phyloP scores from a whole-genome alignment of 345 rosid genomes.

The Acer saccharum region DNA sequence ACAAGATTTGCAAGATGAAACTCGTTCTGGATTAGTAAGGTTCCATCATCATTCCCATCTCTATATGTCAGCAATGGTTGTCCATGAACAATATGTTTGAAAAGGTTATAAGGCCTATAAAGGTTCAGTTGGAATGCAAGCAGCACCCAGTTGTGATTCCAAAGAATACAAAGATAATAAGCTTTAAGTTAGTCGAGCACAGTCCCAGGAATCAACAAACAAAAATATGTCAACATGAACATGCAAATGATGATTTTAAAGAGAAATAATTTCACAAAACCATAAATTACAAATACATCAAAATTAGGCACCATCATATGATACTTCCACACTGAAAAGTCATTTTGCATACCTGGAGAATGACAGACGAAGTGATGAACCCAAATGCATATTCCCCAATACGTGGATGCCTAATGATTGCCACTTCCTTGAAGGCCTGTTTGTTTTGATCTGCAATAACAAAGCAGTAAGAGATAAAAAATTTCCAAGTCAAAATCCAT shows the following conservation, averaged over 20 bases:
- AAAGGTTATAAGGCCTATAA: background rate
- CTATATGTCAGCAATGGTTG: background rate
- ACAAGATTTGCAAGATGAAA: background rate
- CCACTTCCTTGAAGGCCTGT: conserved; percentile 97
- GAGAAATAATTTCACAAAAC: background rate
- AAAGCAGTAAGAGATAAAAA: conserved; percentile 5
- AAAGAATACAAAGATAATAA: background rate
- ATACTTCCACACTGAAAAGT: conserved; percentile 5
- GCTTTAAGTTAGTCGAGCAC: background rate
- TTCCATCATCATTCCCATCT: background rate
- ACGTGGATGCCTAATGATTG: conserved; percentile 97
- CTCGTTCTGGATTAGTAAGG: background rate
- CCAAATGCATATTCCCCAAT: conserved; percentile 99
- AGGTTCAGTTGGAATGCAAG: background rate
- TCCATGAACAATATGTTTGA: background rate
- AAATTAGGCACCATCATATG: background rate
- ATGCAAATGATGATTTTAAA: background rate
- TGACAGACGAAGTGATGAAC: conserved; percentile 85
- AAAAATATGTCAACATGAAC: background rate
- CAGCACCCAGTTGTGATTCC: background rate
- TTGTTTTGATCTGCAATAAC: conserved; percentile 82
- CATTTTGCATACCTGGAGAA: conserved; percentile 67
- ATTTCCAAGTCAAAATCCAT: conserved; percentile 7
- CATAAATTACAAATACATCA: background rate
- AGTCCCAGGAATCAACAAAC: background rate